Base-by-base conservation (phyloP, 1,139 yeast genomes). In the Blastobotrys apis region DNA sequence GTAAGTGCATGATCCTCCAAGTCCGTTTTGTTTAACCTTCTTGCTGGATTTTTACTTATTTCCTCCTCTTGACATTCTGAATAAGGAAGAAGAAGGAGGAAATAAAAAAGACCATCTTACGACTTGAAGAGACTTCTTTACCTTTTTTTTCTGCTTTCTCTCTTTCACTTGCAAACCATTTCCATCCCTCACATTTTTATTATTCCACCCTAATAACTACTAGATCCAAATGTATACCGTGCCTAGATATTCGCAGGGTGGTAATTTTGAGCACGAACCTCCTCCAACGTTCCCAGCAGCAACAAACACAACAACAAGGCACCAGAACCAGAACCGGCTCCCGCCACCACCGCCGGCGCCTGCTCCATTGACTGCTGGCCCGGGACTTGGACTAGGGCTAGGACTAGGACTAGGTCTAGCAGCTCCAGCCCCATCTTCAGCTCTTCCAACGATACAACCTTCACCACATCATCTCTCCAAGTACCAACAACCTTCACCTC, bases 401-500 rank as follows among this genome's bases (percentile, higher is more conserved):
- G n/a, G n/a, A n/a, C n/a, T n/a, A n/a, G n/a, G n/a, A n/a, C n/a
- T n/a, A n/a, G n/a, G 27, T 25, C 27, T 25, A 12, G 10, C 27
- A 25, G 27, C 27, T 25, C 27, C 8, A 25, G 27, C 27, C 8
- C 27, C 27, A 25, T 12, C 27, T 9, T 12, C n/a, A n/a, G n/a
- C n/a, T n/a, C n/a, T n/a, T n/a, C n/a, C n/a, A n/a, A n/a, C n/a
- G n/a, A n/a, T 25, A 25, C 27, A 8, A 8, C 27, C 27, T 25
- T 25, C 12, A 25, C 27, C 27, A 25, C 12, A 22, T n/a, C n/a
- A n/a, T n/a, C n/a, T n/a, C n/a, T n/a, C 12, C 29, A 12, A 20
- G 13, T 33, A 17, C 25, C 38, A 34, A 25, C 38, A 34, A 13
- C 38, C 38, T 5, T 34, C 38, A n/a, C 30, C 37, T 4, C 43